Conservation (phyloP, 371 early-diverging fungal species). For the Batkoa obscura region DNA sequence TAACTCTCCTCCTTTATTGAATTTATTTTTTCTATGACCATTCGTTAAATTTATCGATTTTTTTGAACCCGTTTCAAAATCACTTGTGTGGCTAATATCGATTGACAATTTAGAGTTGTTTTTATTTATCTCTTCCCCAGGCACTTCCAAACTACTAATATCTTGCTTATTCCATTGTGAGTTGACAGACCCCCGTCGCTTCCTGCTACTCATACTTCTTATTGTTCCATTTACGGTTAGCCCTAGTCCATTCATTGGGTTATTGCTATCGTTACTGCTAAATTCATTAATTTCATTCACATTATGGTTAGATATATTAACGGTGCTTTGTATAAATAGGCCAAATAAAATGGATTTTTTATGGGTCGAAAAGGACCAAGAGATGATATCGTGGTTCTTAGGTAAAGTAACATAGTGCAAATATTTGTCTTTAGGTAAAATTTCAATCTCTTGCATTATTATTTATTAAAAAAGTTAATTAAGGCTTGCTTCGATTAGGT, state of each 20-base stretch:
- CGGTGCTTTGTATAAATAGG: conserved; percentile 26
- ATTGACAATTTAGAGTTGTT: no score
- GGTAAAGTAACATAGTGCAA: conserved; percentile 66
- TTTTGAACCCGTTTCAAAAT: neutral
- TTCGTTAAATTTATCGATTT: neutral
- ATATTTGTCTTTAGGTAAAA: conserved; percentile 65
- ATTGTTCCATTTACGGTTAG: neutral
- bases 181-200: no score
- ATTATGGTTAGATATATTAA: conserved; percentile 8
- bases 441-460: conserved; percentile 75
- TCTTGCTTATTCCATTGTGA: no score
- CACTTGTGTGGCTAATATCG: neutral
- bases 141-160: no score
- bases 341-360: conserved; percentile 84
- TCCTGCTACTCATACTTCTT: neutral
- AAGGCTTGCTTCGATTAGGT: no score
- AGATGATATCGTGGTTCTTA: conserved; percentile 45
- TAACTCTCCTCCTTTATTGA: conserved; percentile 18
- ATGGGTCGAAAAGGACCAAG: conserved; percentile 84
- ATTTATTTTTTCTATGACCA: conserved; percentile 4
- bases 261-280: neutral
- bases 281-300: neutral
- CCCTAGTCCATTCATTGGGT: neutral
- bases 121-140: no score
- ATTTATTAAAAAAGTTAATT: no score